phyloP scores from a whole-genome alignment of 2,329 filamentous ascomycete species.

The Chaetomiaceae sp. region DNA sequence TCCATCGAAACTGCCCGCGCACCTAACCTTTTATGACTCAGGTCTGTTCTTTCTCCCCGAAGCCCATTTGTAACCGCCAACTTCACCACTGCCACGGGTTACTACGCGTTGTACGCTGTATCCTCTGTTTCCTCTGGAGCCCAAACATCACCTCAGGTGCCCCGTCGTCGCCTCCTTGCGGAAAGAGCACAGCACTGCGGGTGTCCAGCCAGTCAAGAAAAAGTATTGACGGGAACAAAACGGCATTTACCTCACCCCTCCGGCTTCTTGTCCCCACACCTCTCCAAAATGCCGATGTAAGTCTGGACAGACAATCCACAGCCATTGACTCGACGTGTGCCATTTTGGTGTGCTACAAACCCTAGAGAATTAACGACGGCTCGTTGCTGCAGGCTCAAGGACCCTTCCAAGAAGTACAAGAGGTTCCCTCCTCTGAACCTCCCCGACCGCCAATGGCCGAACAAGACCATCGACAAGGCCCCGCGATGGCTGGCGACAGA shows the following conservation, averaged over 20 bases:
- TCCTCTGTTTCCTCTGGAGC: neutral
- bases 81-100: neutral
- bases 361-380: conserved; percentile 10
- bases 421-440: conserved; percentile 62
- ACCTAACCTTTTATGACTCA: conserved; percentile 21
- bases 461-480: conserved; percentile 74
- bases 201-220: neutral
- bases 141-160: neutral
- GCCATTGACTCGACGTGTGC: no score
- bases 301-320: no score
- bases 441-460: conserved; percentile 75
- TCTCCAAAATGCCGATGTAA: conserved; percentile 32
- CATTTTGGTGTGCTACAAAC: conserved; percentile 13
- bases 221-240: neutral
- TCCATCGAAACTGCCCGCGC: conserved; percentile 8
- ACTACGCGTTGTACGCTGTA: neutral
- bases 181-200: neutral
- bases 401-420: conserved; percentile 73
- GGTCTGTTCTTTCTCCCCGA: neutral
- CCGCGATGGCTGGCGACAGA: conserved; percentile 89
- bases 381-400: conserved; percentile 58
- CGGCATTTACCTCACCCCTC: neutral
- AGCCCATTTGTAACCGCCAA: conserved; percentile 8
- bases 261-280: conserved; percentile 2
- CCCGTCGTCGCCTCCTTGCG: neutral